phyloP scores from a whole-genome alignment of 192 early-diverging fungal genomes.

The Gryganskiella cystojenkinii region DNA sequence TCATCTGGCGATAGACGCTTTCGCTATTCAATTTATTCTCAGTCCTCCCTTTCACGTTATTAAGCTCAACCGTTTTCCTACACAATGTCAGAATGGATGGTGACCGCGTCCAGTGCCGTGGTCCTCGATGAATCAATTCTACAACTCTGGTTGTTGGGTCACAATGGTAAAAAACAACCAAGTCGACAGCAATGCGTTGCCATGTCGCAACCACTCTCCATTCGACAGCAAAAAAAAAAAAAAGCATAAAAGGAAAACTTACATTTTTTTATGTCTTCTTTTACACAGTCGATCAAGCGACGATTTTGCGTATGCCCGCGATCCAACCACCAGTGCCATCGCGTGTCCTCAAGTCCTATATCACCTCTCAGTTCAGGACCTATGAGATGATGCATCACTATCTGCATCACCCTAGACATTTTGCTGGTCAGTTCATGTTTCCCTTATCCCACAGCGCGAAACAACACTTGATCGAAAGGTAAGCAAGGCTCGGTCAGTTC shows the following conservation, averaged over 20 bases:
- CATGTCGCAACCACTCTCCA: too few relatives aligned
- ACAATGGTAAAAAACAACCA: conserved; percentile 16
- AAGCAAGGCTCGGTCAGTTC: neutral
- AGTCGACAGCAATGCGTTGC: neutral
- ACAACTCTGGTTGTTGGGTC: conserved; percentile 45
- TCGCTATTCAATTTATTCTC: conserved; percentile 1
- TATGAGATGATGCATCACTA: conserved; percentile 55
- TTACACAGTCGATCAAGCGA: conserved; percentile 46
- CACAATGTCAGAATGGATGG: conserved; percentile 53
- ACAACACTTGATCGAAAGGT: conserved; percentile 52
- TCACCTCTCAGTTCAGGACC: conserved; percentile 49
- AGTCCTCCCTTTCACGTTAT: neutral
- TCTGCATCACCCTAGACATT: conserved; percentile 51
- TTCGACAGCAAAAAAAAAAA: neutral
- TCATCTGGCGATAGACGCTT: too few relatives aligned
- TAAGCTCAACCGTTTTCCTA: neutral
- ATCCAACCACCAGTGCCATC: conserved; percentile 41
- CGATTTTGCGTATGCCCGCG: conserved; percentile 26
- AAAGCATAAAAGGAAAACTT: too few relatives aligned
- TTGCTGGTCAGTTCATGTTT: conserved; percentile 53
- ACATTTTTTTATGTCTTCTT: neutral
- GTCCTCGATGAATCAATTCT: conserved; percentile 52
- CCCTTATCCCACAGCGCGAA: conserved; percentile 50
- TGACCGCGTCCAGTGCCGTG: conserved; percentile 46
- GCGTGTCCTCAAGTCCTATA: conserved; percentile 49